Evolutionary conservation across 305 asterid species (phyloP), one percentile per base, ranked within the genome.

Genomic region (Salvia sclarea): DNA sequence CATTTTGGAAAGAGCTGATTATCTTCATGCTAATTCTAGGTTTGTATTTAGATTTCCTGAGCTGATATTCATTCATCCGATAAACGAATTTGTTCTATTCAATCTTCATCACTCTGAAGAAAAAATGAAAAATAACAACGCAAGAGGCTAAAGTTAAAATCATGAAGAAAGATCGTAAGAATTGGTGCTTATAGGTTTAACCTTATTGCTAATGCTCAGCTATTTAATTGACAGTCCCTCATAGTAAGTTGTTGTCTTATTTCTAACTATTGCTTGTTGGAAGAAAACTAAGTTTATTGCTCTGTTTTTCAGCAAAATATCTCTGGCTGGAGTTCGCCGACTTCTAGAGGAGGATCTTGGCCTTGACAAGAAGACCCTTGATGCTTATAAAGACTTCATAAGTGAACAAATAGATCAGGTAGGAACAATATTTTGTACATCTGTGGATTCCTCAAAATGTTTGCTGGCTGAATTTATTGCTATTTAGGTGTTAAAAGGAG

Each of bases 311-410:
- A 94, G 99, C 83, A 73, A 76, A 17, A 75, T 88, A 66, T 84
- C 96, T 64, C 69, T 88, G 74, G 92, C 76, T 61, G 89, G 91
- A 73, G 93, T 87, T 66, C 97, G 98, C 57, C 83, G 91, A 20
- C 89, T 83, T 76, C 78, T 94, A 35, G 99, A 91, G 81, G 94
- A 83, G 80, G 96, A 91, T 76, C 91, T 94, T 69, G 89, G 88
- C 61, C 96, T 95, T 74, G 85, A 76, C 41, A 81, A 83, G 80
- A 61, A 71, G 71, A 47, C 82, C 49, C 95, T 95, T 7, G 95
- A 95, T 76, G 83, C 95, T 61, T 91, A 82, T 78, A 91, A 89
- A 77, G 79, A 82, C 72, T 83, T 91, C 72, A 85, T 91, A 63
- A 79, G 82, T 72, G 68, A 48, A 66, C 81, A 85, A 78, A 66